phyloP scores from a whole-genome alignment of 352 stramenopile species.

The Phytophthora boehmeriae region DNA sequence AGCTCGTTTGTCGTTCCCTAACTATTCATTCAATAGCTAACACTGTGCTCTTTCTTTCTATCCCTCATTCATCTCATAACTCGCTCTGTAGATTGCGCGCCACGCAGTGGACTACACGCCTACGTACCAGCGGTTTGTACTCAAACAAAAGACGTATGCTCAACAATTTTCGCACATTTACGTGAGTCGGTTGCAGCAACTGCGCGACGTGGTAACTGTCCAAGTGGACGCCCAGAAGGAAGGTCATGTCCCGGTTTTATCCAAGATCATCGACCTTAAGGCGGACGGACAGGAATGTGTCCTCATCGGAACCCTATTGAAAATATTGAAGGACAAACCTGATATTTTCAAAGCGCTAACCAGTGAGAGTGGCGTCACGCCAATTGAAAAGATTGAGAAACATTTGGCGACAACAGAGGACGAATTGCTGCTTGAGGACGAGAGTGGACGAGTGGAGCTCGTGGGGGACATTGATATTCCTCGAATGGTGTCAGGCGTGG shows the following conservation, averaged over 20 bases:
- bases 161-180: constrained; percentile 94
- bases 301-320: constrained; percentile 86
- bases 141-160: constrained; percentile 85
- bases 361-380: constrained; percentile 58
- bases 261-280: constrained; percentile 83
- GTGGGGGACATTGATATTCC: constrained; percentile 54
- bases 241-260: constrained; percentile 40
- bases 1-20: background rate
- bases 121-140: constrained; percentile 69
- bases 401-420: constrained; percentile 73
- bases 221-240: constrained; percentile 41
- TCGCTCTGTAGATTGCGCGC: constrained; percentile 36
- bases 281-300: constrained; percentile 69
- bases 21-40: constrained; percentile 16
- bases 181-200: constrained; percentile 72
- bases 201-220: constrained; percentile 64
- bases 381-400: constrained; percentile 38
- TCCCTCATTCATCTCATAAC: constrained; percentile 2
- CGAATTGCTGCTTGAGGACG: constrained; percentile 87
- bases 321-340: constrained; percentile 75
- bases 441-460: constrained; percentile 85
- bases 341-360: constrained; percentile 83
- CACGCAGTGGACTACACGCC: constrained; percentile 50
- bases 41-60: constrained; percentile 6
- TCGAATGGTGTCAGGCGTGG: constrained; percentile 73